phyloP scores from a whole-genome alignment of 805 yeast genomes.

The Isabelozyma heimii region DNA sequence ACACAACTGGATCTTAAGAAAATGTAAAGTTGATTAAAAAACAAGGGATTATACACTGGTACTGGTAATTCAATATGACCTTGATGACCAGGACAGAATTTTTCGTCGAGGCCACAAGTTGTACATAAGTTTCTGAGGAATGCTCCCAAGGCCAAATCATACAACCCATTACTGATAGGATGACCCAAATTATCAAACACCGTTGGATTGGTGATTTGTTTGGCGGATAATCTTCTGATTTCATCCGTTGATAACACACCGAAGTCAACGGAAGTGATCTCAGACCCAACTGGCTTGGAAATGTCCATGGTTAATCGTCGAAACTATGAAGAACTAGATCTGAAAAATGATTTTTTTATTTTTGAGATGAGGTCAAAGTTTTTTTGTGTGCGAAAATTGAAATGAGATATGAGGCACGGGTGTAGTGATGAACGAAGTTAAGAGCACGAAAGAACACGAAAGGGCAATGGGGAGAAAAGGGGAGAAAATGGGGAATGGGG shows the following conservation, averaged over 20 bases:
- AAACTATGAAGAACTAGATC: not conserved
- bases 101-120: constrained; percentile 94
- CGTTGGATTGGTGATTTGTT: constrained; percentile 91
- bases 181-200: constrained; percentile 97
- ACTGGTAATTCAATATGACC: constrained; percentile 97
- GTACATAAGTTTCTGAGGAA: constrained; percentile 84
- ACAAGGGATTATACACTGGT: constrained; percentile 92
- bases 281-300: constrained; percentile 94
- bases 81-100: constrained; percentile 95
- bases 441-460: not conserved
- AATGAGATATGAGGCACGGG: not conserved
- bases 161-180: constrained; percentile 89
- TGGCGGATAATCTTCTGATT: constrained; percentile 82
- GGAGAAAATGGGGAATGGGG: too few relatives aligned
- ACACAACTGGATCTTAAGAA: constrained; percentile 82
- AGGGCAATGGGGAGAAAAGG: not conserved
- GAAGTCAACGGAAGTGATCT: constrained; percentile 88
- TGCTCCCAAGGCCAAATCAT: constrained; percentile 95
- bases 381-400: not conserved
- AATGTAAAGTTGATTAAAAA: constrained; percentile 86
- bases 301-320: constrained; percentile 70
- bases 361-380: not conserved
- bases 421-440: not conserved
- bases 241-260: constrained; percentile 80
- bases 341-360: not conserved